phyloP scores from a whole-genome alignment of 2,329 filamentous ascomycete species.

The Talaromyces piceae region DNA sequence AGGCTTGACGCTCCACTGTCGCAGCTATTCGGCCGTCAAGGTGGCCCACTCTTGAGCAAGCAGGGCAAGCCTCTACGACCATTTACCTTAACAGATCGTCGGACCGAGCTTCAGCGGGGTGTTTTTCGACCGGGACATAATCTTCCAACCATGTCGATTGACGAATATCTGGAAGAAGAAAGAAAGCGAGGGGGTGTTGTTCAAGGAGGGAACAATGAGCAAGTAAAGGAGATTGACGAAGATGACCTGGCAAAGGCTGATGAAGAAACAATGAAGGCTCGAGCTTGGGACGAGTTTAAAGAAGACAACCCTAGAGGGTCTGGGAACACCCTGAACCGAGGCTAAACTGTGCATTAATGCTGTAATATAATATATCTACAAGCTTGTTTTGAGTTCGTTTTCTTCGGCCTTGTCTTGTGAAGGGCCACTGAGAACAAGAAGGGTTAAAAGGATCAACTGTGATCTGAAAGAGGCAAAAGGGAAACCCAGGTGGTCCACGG shows the following conservation, averaged over 20 bases:
- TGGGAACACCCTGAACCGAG: slow-evolving; percentile 44
- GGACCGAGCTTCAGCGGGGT: slow-evolving; percentile 66
- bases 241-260: slow-evolving; percentile 85
- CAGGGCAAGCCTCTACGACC: slow-evolving; percentile 82
- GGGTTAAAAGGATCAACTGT: too few relatives aligned
- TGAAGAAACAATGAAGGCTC: slow-evolving; percentile 82
- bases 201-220: slow-evolving; percentile 69
- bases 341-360: too few relatives aligned
- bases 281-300: slow-evolving; percentile 89
- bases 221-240: slow-evolving; percentile 71
- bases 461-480: too few relatives aligned
- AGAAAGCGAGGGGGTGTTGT: slow-evolving; percentile 76
- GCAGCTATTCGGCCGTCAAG: slow-evolving; percentile 43
- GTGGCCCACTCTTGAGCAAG: slow-evolving; percentile 66
- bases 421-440: too few relatives aligned
- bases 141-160: slow-evolving; percentile 93
- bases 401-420: too few relatives aligned
- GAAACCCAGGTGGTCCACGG: too few relatives aligned
- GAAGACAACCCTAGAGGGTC: slow-evolving; percentile 73
- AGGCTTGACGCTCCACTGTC: slow-evolving; percentile 61
- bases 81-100: slow-evolving; percentile 74
- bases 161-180: slow-evolving; percentile 95
- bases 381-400: too few relatives aligned
- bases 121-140: slow-evolving; percentile 91
- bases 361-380: too few relatives aligned